Evolutionary conservation across 257 asterid species (phyloP), one percentile per base, ranked within the genome.

Genomic region (Thymus quinquecostatus): DNA sequence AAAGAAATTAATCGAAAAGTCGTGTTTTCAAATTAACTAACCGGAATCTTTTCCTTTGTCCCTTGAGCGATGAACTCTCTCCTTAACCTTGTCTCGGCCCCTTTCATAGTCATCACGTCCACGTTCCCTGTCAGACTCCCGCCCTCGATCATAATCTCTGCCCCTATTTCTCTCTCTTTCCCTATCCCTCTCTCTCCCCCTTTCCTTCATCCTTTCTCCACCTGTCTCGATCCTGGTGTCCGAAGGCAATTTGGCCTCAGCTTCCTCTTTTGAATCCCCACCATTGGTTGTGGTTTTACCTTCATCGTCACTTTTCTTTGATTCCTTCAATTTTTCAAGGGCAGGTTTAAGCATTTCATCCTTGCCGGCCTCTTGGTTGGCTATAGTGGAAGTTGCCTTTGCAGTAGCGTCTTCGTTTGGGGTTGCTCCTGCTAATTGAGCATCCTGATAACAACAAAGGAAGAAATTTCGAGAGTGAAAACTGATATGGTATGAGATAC

Each of bases 1-100:
- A 21, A 21, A 21, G 21, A 21, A 21, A 21, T 21, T 21, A 21
- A 21, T 21, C 21, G 21, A 21, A 21, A 21, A 21, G 21, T 21
- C 21, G 21, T 21, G 21, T 21, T 21, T 21, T 38, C 53, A 66
- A 12, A 71, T 5, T 11, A 45, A 72, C 77, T 69, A 5, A 86
- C 93, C 89, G 40, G 83, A 82, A 78, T 84, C 90, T 82, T 80
- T 83, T 71, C 88, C 96, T 84, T 82, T 83, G 75, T 84, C 97
- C 78, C 92, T 83, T 7, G 96, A 86, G 38, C 87, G 97, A 71
- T 85, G 89, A 69, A 82, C 75, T 83, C 89, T 80, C 65, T 89
- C 98, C 84, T 82, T 93, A 54, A 70, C 79, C 75, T 77, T 85
- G 59, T 89, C 96, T 72, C 89, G 82, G 40, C 86, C 92, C 76